Percentiles rank a stretch among this genome's conserved stretches.
Conservation (phyloP, 2,329 filamentous ascomycete genomes). For the Colletotrichum plurivorum region DNA sequence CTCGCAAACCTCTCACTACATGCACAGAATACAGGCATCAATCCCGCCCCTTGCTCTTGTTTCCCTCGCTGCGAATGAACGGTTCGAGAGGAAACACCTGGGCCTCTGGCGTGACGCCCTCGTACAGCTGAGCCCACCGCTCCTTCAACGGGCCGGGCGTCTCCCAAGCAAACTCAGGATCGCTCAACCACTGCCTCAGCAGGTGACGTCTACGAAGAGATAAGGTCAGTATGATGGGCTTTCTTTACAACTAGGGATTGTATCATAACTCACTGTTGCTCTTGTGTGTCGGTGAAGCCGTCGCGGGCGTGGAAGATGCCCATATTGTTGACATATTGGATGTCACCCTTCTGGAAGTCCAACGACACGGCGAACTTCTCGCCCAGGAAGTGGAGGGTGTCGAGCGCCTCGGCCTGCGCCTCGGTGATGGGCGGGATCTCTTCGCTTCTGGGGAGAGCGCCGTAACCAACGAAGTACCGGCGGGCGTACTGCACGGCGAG, state of each 20-base stretch:
- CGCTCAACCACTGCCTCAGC: constrained; percentile 64
- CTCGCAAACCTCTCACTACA: too few species aligned
- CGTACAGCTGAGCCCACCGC: constrained; percentile 68
- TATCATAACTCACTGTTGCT: constrained; percentile 56
- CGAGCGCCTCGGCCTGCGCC: constrained; percentile 67
- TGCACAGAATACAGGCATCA: too few species aligned
- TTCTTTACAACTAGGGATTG: constrained; percentile 36
- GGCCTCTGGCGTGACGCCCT: constrained; percentile 63
- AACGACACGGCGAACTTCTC: constrained; percentile 61
- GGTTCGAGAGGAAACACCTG: constrained; percentile 71
- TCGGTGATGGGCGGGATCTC: constrained; percentile 70
- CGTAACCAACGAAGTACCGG: constrained; percentile 71
- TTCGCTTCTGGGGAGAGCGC: constrained; percentile 64
- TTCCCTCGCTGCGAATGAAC: constrained; percentile 46
- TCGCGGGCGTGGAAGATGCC: constrained; percentile 67
- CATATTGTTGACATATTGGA: constrained; percentile 71
- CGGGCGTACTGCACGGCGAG: constrained; percentile 73
- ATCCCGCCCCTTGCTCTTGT: constrained; percentile 29
- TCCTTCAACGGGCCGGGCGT: constrained; percentile 59
- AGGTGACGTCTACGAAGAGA: constrained; percentile 61
- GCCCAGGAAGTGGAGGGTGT: constrained; percentile 64
- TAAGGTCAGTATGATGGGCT: constrained; percentile 32
- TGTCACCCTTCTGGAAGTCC: constrained; percentile 65
- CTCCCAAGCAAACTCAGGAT: constrained; percentile 64
- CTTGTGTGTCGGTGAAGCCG: constrained; percentile 60